Conservation (phyloP, 208 protist genomes). For the Histomonas meleagridis region DNA sequence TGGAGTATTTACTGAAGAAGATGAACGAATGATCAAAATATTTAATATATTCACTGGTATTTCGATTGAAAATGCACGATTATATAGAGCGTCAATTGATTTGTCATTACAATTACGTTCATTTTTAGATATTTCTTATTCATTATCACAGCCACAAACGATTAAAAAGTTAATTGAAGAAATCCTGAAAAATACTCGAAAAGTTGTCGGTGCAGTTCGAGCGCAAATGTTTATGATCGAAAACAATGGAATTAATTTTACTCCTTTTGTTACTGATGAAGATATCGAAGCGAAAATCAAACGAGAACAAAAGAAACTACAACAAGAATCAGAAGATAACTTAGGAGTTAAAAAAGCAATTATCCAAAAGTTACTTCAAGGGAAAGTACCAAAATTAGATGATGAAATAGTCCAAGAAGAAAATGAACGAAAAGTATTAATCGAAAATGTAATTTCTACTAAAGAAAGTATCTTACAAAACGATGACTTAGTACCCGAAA, state of each 20-base stretch:
- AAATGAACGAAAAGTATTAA: neutral
- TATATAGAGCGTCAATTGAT: slow-evolving; percentile 21
- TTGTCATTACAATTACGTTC: neutral
- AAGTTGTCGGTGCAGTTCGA: neutral
- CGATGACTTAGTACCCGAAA: neutral
- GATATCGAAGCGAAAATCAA: neutral
- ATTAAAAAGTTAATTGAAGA: slow-evolving; percentile 8
- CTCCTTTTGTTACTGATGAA: neutral
- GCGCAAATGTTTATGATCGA: neutral
- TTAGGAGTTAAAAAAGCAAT: neutral
- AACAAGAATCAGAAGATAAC: too few relatives aligned
- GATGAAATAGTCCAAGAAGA: neutral
- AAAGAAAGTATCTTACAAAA: neutral
- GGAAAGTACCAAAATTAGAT: neutral
- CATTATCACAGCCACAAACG: neutral
- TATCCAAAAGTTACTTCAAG: neutral
- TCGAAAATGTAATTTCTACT: neutral
- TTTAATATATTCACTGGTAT: slow-evolving; percentile 29
- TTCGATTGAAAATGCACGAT: neutral
- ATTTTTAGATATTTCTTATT: slow-evolving; percentile 21
- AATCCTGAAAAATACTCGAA: neutral
- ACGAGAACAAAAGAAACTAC: neutral
- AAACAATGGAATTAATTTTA: neutral
- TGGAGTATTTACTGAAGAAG: slow-evolving; percentile 20
- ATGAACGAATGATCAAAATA: neutral